Conservation (phyloP, 2,329 filamentous ascomycete species). For the Stemphylium beticola region DNA sequence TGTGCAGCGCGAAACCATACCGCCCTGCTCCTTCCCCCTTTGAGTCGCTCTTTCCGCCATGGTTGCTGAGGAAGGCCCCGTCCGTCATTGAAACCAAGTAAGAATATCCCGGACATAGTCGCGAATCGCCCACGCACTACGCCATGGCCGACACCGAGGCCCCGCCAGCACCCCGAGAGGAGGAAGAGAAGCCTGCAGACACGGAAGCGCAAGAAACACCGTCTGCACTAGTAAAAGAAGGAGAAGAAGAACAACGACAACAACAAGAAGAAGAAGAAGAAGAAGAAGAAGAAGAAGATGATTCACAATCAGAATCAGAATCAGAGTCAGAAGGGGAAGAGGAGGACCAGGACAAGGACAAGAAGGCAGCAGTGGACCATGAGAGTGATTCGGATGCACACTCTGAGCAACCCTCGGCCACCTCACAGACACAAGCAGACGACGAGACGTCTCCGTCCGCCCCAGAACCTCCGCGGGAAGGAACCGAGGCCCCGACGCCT, state of each 20-base stretch:
- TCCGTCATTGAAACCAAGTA: constrained; percentile 26
- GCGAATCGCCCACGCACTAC: constrained; percentile 19
- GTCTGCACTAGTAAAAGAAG: neutral
- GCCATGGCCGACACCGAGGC: constrained; percentile 46
- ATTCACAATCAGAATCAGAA: neutral
- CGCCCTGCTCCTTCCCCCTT: constrained; percentile 6
- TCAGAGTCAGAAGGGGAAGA: neutral
- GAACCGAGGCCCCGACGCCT: constrained; percentile 26
- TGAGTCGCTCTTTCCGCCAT: constrained; percentile 30
- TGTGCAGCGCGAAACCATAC: constrained; percentile 4
- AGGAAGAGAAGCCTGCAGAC: constrained; percentile 6
- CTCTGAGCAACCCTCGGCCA: constrained; percentile 28
- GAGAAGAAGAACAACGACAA: constrained; percentile 12
- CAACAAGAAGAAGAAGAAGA: no score
- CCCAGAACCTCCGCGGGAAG: constrained; percentile 21
- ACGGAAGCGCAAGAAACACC: neutral
- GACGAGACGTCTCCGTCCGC: constrained; percentile 22
- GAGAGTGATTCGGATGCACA: constrained; percentile 21
- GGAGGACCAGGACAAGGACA: constrained; percentile 6
- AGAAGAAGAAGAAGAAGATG: constrained; percentile 16
- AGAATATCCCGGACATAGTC: constrained; percentile 15
- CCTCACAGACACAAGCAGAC: constrained; percentile 11
- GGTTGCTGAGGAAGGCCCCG: constrained; percentile 28
- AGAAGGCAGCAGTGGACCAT: constrained; percentile 12
- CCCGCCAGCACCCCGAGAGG: constrained; percentile 18